Base-by-base conservation (phyloP, 192 early-diverging fungal species). In the Rhizophagus clarus region DNA sequence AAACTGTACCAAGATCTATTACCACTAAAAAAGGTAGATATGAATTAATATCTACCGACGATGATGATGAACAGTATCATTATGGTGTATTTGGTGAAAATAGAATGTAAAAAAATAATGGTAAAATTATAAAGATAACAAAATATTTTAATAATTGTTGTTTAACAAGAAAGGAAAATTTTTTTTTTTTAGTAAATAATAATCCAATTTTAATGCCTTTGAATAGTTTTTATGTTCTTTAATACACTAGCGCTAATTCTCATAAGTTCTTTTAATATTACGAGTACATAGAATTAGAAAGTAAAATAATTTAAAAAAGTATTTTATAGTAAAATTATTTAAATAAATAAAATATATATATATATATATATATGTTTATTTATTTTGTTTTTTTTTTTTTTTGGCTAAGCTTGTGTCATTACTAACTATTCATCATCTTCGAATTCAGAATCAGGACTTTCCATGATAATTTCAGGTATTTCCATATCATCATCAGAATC, bases 401-500 rank as follows among this genome's bases (percentile, higher is more conserved):
- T 40, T 40, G 37, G 37, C 6, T 45, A 45, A 45, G 12, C 11
- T 45, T 45, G 11, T 56, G 15, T 15, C 17, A 7, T 20, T 7
- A 20, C 3, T 32, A 32, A 37, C 37, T 56, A 56, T 56, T 56
- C 51, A 56, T 56, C 6, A 56, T 56, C 51, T 62, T 76, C 74
- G 20, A 34, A 76, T 51, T 76, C 74, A n/a, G 74, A 76, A 76
- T 76, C 74, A 34, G 74, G 74, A 7, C 74, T 61, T 62, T 76
- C 74, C 10, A 28, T 28, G 2, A 76, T 34, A 76, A 76, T 76
- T 34, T 76, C 74, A n/a, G 74, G 74, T 17, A 76, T 61, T 37
- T 76, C 74, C 17, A 22, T n/a, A 62, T 76, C 60, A n/a, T 75
- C 74, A 26, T 76, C 74, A 32, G 42, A 47, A 60, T 74, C 72